Evolutionary conservation across 176 grass and related monocot genomes (phyloP).

Genomic region (Carex parvula): DNA sequence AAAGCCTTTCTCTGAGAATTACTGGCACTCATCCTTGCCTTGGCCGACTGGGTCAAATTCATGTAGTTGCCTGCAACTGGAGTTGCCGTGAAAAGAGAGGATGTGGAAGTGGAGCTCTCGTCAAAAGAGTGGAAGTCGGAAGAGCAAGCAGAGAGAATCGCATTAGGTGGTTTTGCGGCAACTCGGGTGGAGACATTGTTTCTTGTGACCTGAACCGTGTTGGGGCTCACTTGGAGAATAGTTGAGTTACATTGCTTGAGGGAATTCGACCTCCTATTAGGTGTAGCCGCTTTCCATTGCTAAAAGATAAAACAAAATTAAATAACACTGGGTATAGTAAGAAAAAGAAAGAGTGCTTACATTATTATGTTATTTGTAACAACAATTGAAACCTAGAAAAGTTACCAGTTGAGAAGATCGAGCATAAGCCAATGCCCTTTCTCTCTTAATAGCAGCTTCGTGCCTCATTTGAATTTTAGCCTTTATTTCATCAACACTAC

Average conservation of each 20-base stretch:
- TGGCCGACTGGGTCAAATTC: constrained; percentile 70
- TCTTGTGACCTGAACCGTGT: constrained; percentile 56
- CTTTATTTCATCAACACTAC: constrained; percentile 60
- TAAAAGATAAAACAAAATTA: constrained; percentile 8
- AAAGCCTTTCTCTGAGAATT: constrained; percentile 33
- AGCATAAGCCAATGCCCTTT: constrained; percentile 67
- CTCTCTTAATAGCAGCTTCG: constrained; percentile 70
- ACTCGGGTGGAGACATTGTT: constrained; percentile 70
- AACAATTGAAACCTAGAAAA: constrained; percentile 10
- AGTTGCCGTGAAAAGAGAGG: constrained; percentile 51
- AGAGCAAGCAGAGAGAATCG: constrained; percentile 37
- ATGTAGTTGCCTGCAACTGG: constrained; percentile 50
- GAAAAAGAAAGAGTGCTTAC: not conserved
- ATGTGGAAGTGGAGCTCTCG: constrained; percentile 54
- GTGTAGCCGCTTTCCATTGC: constrained; percentile 38
- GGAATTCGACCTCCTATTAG: constrained; percentile 30
- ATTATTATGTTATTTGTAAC: not conserved
- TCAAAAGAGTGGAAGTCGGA: constrained; percentile 48
- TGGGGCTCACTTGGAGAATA: constrained; percentile 28
- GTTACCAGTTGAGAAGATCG: constrained; percentile 62
- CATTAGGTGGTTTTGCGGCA: constrained; percentile 48
- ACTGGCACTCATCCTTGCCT: constrained; percentile 46
- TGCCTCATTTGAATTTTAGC: constrained; percentile 74
- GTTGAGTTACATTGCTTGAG: not conserved
- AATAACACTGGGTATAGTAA: not conserved